Evolutionary conservation across 768 basidiomycete species (phyloP).

Genomic region (Chalciporus chontae): DNA sequence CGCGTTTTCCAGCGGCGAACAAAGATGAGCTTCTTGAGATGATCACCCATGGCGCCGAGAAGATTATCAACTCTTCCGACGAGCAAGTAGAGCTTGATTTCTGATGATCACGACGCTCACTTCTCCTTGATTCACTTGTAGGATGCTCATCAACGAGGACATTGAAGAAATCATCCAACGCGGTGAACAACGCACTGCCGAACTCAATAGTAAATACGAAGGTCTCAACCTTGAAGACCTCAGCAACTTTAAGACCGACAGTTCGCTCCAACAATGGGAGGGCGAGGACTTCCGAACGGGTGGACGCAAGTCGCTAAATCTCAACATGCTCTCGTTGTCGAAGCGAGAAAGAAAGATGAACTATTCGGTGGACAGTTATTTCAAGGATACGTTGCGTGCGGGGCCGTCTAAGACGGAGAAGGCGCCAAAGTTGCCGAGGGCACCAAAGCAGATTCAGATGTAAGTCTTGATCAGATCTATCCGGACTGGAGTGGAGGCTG

Average conservation of each 20-base stretch:
- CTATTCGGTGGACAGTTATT: slow-evolving; percentile 94
- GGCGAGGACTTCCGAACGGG: slow-evolving; percentile 86
- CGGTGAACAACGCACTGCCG: slow-evolving; percentile 86
- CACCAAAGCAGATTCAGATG: slow-evolving; percentile 86
- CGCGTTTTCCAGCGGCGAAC: slow-evolving; percentile 59
- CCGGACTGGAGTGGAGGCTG: not conserved
- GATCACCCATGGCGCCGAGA: slow-evolving; percentile 97
- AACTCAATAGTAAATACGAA: slow-evolving; percentile 90
- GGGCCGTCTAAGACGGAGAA: slow-evolving; percentile 80
- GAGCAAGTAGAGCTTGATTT: slow-evolving; percentile 46
- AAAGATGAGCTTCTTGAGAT: slow-evolving; percentile 98
- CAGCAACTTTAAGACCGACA: slow-evolving; percentile 95
- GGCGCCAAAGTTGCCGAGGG: slow-evolving; percentile 75
- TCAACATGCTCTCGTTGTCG: slow-evolving; percentile 80
- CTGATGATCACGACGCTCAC: not conserved
- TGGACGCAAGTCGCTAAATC: slow-evolving; percentile 68
- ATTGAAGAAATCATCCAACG: slow-evolving; percentile 91
- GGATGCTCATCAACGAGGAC: slow-evolving; percentile 77
- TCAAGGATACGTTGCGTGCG: slow-evolving; percentile 84
- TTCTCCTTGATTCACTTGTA: slow-evolving; percentile 24
- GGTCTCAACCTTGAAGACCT: slow-evolving; percentile 90
- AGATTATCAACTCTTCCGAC: slow-evolving; percentile 82
- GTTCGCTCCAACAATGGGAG: slow-evolving; percentile 90
- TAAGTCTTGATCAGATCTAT: slow-evolving; percentile 34
- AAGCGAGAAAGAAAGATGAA: slow-evolving; percentile 94